These are phyloP conservation scores for Phyllosticta citribraziliensis DNA, from an alignment of 2,329 filamentous ascomycete genomes.

Conservation along the genomic window DNA sequence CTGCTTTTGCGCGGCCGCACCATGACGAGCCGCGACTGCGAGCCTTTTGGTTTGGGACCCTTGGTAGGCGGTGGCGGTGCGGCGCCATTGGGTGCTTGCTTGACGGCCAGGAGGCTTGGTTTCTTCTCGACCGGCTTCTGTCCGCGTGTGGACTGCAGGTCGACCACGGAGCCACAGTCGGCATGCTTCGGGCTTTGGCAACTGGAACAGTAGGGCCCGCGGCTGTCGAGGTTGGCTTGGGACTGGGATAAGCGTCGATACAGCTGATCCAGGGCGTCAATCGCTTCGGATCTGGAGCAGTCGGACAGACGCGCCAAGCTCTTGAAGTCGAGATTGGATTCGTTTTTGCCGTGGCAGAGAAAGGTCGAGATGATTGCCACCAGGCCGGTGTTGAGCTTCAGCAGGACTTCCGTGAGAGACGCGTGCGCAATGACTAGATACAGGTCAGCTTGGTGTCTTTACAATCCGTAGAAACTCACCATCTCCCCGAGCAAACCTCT, in stretches of 20 bases:
- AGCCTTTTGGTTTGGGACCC: neutral
- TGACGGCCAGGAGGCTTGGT: neutral
- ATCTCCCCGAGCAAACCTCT: conserved; percentile 35
- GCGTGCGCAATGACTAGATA: conserved; percentile 34
- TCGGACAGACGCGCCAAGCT: conserved; percentile 38
- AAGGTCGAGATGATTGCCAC: conserved; percentile 38
- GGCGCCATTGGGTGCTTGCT: neutral
- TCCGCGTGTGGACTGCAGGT: neutral
- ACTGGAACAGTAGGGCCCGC: conserved; percentile 15
- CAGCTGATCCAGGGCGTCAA: conserved; percentile 32
- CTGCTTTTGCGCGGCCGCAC: conserved; percentile 23
- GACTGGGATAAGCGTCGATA: conserved; percentile 29
- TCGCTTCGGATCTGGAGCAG: conserved; percentile 33
- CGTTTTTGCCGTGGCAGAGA: conserved; percentile 26
- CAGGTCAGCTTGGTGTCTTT: conserved; percentile 11
- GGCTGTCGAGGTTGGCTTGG: conserved; percentile 22
- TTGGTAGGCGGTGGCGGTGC: neutral
- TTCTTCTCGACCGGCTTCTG: neutral
- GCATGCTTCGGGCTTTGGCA: conserved; percentile 18
- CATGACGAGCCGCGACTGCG: conserved; percentile 27
- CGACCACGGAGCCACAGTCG: neutral
- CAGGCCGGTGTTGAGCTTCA: conserved; percentile 38
- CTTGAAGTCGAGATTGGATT: conserved; percentile 32
- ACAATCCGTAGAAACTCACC: conserved; percentile 21
- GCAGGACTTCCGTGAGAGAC: conserved; percentile 35